These are phyloP conservation scores for Metschnikowia reukaufii DNA, from an alignment of 805 yeast species.

Conservation along the genomic window DNA sequence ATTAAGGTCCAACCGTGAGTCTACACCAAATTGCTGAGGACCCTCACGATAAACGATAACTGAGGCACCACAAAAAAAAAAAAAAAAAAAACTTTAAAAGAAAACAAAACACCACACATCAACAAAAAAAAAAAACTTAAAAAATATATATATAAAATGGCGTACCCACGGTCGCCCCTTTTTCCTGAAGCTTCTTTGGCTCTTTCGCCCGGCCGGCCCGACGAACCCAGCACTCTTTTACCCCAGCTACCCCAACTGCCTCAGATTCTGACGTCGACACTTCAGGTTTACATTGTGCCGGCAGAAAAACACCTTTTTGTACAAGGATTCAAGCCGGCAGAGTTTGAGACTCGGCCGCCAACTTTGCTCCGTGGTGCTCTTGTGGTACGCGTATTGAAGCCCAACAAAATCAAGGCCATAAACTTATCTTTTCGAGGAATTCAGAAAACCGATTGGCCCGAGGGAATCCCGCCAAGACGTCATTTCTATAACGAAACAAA, in stretches of 20 bases:
- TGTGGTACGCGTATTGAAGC: conserved; percentile 65
- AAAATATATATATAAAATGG: background rate
- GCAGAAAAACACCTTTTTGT: conserved; percentile 80
- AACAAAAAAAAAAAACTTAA: background rate
- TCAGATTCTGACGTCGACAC: conserved; percentile 56
- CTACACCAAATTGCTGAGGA: no score
- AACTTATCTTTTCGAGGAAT: conserved; percentile 62
- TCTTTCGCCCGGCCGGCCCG: conserved; percentile 9
- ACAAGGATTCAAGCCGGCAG: conserved; percentile 74
- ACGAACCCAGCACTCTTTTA: conserved; percentile 8
- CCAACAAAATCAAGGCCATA: conserved; percentile 67
- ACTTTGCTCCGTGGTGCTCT: conserved; percentile 79
- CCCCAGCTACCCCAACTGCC: conserved; percentile 59
- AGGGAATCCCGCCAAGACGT: conserved; percentile 92
- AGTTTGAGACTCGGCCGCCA: conserved; percentile 67
- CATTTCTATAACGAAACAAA: conserved; percentile 62
- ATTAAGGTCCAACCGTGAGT: no score
- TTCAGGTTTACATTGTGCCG: conserved; percentile 69
- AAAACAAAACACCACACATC: background rate
- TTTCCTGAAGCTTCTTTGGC: conserved; percentile 26
- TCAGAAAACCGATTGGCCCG: conserved; percentile 93
- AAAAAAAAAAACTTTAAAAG: no score
- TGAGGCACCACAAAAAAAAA: no score
- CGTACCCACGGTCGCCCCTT: conserved; percentile 21
- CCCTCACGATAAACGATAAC: no score